These are phyloP conservation scores for Closterium sp. DNA, from an alignment of 139 green algal species.

Conservation along the genomic window DNA sequence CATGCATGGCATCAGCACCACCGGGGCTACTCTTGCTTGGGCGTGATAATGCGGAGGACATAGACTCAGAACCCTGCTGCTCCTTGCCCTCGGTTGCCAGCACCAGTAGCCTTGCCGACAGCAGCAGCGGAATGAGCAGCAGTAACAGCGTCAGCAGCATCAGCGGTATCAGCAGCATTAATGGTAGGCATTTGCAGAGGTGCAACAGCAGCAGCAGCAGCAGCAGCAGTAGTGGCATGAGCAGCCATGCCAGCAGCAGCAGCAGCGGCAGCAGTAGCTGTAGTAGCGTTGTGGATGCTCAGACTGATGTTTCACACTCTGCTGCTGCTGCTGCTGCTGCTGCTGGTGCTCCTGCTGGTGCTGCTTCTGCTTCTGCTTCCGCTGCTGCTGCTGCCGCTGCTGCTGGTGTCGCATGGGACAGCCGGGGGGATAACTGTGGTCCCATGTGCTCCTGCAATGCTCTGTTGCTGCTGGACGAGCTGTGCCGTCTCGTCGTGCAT, in stretches of 20 bases:
- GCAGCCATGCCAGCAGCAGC: no score
- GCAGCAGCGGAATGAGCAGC: not conserved
- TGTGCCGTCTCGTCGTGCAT: not conserved
- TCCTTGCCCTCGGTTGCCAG: not conserved
- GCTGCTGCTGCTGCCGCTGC: not conserved
- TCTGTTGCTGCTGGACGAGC: not conserved
- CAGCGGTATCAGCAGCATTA: not conserved
- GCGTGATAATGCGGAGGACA: no score
- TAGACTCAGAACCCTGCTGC: not conserved
- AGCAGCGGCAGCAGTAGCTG: no score
- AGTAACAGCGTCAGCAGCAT: not conserved
- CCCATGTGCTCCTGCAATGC: not conserved
- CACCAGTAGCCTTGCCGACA: not conserved
- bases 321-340: not conserved
- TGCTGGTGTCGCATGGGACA: no score
- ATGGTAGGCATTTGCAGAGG: no score
- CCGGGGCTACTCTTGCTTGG: no score
- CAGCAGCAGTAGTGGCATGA: no score
- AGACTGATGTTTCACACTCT: no score
- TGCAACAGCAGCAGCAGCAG: no score
- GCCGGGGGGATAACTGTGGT: no score
- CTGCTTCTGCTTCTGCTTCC: not conserved
- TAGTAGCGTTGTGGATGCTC: no score
- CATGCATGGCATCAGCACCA: no score
- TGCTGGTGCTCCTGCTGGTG: not conserved